Conservation (phyloP, 805 yeast species). For the Ogataea paraovalis region DNA sequence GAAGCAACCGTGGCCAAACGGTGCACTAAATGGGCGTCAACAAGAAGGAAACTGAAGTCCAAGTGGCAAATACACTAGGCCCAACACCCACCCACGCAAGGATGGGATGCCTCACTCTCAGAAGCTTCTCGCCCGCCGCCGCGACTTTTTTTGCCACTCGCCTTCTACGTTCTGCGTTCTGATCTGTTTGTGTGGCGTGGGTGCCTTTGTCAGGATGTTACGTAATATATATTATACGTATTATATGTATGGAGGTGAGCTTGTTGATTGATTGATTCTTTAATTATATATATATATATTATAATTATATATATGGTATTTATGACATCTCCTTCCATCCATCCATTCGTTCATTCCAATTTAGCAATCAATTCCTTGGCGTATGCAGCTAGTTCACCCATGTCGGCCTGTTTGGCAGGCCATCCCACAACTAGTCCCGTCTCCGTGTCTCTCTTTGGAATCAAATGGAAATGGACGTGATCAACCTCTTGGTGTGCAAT, state of each 20-base stretch:
- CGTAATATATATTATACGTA: background rate
- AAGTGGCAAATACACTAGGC: background rate
- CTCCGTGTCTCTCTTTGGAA: conserved; percentile 73
- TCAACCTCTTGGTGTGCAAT: conserved; percentile 95
- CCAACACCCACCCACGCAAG: background rate
- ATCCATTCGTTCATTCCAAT: conserved; percentile 11
- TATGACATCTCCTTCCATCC: no score
- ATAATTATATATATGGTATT: no score
- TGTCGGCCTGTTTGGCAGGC: conserved; percentile 85
- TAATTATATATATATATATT: background rate
- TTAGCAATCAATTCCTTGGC: conserved; percentile 58
- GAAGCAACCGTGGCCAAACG: no score
- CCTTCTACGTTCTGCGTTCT: no score
- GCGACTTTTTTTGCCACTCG: background rate
- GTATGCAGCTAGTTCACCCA: conserved; percentile 62
- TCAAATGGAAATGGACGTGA: conserved; percentile 95
- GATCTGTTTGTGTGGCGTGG: no score
- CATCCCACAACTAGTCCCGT: conserved; percentile 87
- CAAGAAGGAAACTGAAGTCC: background rate
- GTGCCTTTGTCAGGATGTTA: no score
- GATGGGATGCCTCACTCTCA: no score
- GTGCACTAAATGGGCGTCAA: no score
- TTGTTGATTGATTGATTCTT: no score
- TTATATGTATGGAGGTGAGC: no score
- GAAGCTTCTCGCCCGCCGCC: no score